phyloP scores from a whole-genome alignment of 805 yeast genomes.

The Starmera dryadoides region DNA sequence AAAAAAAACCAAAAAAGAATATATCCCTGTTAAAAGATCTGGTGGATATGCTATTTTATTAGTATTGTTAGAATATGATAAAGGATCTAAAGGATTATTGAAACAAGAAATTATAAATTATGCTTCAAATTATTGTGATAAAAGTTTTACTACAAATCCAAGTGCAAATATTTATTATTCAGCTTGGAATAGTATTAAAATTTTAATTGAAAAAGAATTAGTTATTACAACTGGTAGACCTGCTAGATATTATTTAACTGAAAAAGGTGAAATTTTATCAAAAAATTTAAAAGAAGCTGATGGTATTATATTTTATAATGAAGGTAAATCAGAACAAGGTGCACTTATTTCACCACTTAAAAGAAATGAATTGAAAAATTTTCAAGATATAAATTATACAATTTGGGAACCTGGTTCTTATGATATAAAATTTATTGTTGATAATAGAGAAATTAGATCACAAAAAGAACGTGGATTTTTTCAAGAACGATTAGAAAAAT shows the following conservation, averaged over 20 bases:
- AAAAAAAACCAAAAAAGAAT: slow-evolving; percentile 27
- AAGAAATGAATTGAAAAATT: slow-evolving; percentile 2
- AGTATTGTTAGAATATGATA: slow-evolving; percentile 45
- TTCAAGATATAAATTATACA: slow-evolving; percentile 5
- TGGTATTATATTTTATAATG: slow-evolving; percentile 22
- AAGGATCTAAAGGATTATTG: slow-evolving; percentile 46
- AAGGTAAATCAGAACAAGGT: slow-evolving; percentile 10
- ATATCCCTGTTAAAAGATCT: slow-evolving; percentile 67
- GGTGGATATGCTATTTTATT: slow-evolving; percentile 82
- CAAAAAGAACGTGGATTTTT: slow-evolving; percentile 66
- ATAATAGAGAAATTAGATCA: slow-evolving; percentile 77
- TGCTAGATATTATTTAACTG: slow-evolving; percentile 54
- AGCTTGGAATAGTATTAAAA: slow-evolving; percentile 70
- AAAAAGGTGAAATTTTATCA: slow-evolving; percentile 62
- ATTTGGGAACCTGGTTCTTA: slow-evolving; percentile 58
- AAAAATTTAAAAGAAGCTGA: slow-evolving; percentile 43
- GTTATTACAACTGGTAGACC: slow-evolving; percentile 56
- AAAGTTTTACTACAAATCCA: slow-evolving; percentile 53
- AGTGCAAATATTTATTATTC: slow-evolving; percentile 57
- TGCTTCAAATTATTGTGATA: slow-evolving; percentile 51
- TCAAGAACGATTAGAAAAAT: slow-evolving; percentile 38
- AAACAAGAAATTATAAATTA: slow-evolving; percentile 48
- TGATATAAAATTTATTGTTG: slow-evolving; percentile 58
- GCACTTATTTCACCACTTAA: slow-evolving; percentile 7
- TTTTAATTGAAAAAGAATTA: slow-evolving; percentile 51